These are phyloP conservation scores for Zalaria obscura DNA, from an alignment of 2,329 filamentous ascomycete genomes.

Conservation along the genomic window DNA sequence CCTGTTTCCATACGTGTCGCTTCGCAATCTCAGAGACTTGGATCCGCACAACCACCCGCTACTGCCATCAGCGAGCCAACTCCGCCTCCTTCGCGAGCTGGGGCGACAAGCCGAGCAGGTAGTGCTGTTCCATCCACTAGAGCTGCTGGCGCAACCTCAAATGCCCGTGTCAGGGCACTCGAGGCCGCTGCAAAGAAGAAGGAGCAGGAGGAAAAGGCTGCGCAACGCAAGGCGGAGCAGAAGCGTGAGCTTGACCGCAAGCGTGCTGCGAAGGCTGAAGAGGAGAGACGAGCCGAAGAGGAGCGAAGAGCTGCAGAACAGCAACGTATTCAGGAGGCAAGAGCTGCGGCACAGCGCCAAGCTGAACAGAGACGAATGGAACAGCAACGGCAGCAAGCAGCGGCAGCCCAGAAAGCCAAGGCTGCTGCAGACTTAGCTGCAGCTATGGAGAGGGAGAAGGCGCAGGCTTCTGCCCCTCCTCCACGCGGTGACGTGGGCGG, in stretches of 20 bases:
- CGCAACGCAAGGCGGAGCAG: conserved; percentile 63
- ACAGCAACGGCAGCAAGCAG: conserved; percentile 42
- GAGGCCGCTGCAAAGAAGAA: conserved; percentile 68
- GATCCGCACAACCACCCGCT: conserved; percentile 9
- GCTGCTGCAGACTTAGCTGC: conserved; percentile 19
- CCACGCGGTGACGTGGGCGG: conserved; percentile 35
- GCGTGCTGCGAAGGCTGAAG: conserved; percentile 54
- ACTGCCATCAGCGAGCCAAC: conserved; percentile 13
- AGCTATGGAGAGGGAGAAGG: conserved; percentile 18
- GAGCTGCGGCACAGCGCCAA: conserved; percentile 21
- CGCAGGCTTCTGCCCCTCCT: conserved; percentile 16
- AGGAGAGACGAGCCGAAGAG: conserved; percentile 27
- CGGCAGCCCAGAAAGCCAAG: conserved; percentile 14
- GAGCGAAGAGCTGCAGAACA: conserved; percentile 24
- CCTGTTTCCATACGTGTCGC: conserved; percentile 60
- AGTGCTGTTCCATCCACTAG: conserved; percentile 4
- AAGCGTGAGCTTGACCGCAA: conserved; percentile 74
- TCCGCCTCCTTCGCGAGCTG: conserved; percentile 2
- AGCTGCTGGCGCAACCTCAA: conserved; percentile 6
- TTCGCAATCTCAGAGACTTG: conserved; percentile 22
- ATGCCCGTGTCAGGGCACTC: conserved; percentile 35
- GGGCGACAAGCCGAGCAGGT: conserved; percentile 4
- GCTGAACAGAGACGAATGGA: conserved; percentile 15
- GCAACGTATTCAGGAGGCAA: conserved; percentile 20
- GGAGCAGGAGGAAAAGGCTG: conserved; percentile 70